These are phyloP conservation scores for Blumeria hordei DNA, from an alignment of 2,329 filamentous ascomycete species.

Conservation along the genomic window DNA sequence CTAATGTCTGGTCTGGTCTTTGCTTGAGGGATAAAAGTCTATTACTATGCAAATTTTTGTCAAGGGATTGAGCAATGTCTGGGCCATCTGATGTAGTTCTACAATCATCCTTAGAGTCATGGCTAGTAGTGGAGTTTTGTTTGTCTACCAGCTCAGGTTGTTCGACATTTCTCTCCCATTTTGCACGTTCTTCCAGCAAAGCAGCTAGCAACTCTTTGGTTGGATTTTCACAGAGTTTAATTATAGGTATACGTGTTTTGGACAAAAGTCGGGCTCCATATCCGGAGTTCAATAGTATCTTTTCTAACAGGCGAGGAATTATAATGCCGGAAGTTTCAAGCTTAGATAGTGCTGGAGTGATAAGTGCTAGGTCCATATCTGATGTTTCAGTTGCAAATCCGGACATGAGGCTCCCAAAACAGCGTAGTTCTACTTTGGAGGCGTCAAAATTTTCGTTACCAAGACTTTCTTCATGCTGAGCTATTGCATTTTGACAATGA, in stretches of 20 bases:
- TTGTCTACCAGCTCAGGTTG: background rate
- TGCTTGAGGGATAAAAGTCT: constrained; percentile 10
- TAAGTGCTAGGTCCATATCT: constrained; percentile 69
- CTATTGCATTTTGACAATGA: constrained; percentile 36
- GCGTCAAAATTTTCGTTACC: constrained; percentile 23
- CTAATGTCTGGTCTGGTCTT: constrained; percentile 10
- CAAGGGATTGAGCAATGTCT: too few relatives aligned
- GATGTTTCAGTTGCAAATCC: constrained; percentile 75
- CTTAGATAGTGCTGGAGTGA: constrained; percentile 35
- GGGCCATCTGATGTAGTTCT: too few relatives aligned
- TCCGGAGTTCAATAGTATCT: constrained; percentile 43
- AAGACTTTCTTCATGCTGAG: constrained; percentile 23
- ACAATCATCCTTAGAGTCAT: too few relatives aligned
- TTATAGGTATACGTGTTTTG: constrained; percentile 61
- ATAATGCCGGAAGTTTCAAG: constrained; percentile 29
- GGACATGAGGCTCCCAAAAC: constrained; percentile 62
- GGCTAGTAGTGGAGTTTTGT: too few relatives aligned
- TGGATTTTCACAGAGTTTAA: constrained; percentile 62
- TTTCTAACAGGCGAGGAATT: constrained; percentile 54
- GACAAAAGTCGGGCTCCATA: constrained; percentile 57
- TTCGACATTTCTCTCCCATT: constrained; percentile 37
- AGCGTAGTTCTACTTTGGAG: constrained; percentile 39
- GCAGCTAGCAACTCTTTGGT: constrained; percentile 31
- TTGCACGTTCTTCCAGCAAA: constrained; percentile 38
- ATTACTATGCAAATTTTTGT: constrained; percentile 1